Conservation (phyloP, 305 asterid species). For the Solanum hybrid region DNA sequence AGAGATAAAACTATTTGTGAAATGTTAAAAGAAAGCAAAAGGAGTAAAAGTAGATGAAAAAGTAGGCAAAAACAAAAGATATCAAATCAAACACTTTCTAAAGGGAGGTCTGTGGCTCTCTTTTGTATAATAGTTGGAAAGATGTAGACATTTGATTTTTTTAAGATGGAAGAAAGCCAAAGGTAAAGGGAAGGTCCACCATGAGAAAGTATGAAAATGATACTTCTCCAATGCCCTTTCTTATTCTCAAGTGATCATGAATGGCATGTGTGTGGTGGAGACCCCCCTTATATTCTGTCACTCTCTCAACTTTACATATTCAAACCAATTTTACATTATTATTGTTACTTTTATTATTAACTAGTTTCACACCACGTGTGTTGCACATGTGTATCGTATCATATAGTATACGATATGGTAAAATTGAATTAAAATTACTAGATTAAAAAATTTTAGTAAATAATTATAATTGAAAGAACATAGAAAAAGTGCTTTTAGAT, state of each 20-base stretch:
- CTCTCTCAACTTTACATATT: conserved; percentile 44
- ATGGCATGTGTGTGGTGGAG: conserved; percentile 27
- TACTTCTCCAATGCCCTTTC: conserved; percentile 17
- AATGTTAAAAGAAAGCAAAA: conserved; percentile 4
- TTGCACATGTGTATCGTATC: not conserved
- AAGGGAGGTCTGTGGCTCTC: conserved; percentile 4
- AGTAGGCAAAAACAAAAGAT: conserved; percentile 35
- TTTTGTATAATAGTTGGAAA: not conserved
- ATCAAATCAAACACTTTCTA: conserved; percentile 55
- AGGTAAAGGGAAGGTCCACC: conserved; percentile 22
- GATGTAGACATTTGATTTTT: not conserved
- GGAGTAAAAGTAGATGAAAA: conserved; percentile 27
- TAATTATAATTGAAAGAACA: not conserved
- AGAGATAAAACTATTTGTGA: not conserved
- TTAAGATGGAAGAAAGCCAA: not conserved
- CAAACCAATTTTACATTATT: conserved; percentile 7
- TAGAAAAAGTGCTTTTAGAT: too few relatives aligned
- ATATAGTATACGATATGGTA: not conserved
- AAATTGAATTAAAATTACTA: not conserved
- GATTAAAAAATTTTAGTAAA: not conserved
- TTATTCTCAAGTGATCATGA: conserved; percentile 21
- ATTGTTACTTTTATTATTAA: not conserved
- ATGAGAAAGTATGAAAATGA: conserved; percentile 7
- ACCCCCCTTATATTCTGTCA: conserved; percentile 18
- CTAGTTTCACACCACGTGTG: not conserved